Conservation (phyloP, 148 eudicot species). For the Persicaria maculosa region DNA sequence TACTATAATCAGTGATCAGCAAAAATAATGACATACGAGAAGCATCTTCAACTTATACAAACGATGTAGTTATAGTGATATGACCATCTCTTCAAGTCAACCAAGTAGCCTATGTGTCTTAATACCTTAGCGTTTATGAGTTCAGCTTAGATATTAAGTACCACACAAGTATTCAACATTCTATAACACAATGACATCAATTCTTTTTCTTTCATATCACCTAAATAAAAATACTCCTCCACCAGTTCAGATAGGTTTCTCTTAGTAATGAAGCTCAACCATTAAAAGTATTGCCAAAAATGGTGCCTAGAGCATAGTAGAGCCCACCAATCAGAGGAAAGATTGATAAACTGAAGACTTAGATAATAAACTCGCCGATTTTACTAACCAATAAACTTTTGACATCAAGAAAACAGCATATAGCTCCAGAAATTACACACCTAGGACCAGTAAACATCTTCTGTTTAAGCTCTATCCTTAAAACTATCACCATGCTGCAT, state of each 20-base stretch:
- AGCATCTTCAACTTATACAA: neutral
- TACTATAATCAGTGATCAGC: neutral
- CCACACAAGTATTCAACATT: neutral
- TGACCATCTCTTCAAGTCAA: neutral
- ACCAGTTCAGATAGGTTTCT: neutral
- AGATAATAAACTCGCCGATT: neutral
- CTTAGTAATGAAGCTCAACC: neutral
- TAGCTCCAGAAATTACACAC: neutral
- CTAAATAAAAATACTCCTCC: neutral
- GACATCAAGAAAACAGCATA: neutral
- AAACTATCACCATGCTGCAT: neutral
- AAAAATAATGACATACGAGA: neutral
- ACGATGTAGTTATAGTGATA: neutral
- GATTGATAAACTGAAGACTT: conserved; percentile 1
- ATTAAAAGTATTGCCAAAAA: neutral
- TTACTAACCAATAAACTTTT: neutral
- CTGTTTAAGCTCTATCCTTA: neutral
- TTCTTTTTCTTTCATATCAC: neutral
- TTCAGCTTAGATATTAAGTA: neutral
- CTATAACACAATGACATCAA: neutral
- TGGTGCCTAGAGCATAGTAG: neutral
- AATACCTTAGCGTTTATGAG: neutral
- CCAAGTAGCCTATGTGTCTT: neutral
- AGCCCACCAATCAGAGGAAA: neutral
- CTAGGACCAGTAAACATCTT: neutral